Evolutionary conservation across 257 asterid genomes (phyloP), one percentile per base, ranked within the genome.

Genomic region (Jasminum sambac): DNA sequence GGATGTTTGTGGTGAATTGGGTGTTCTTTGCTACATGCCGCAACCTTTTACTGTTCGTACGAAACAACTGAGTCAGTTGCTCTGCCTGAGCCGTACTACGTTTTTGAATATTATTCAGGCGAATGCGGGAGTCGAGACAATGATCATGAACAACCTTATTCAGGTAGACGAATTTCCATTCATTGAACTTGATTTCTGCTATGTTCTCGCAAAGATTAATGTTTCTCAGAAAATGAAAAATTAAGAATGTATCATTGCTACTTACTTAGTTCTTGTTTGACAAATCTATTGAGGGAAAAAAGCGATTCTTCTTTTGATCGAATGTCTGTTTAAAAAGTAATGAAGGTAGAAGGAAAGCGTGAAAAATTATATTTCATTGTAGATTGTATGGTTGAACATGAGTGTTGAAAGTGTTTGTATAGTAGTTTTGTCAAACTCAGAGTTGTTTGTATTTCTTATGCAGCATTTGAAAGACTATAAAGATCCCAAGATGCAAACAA

Each of bases 21-120:
- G 93, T 5, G 93, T 86, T 62, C 92, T 91, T 57, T 89, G 97
- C 86, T 91, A 86, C 59, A 74, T 90, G 78, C 96, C 97, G 10
- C 96, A 87, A 60, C 83, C 82, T 13, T 84, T 88, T 63, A 89
- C 90, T 4, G 87, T 87, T 19, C 91, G 91, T 17, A 86, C 96
- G 4, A 91, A 86, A 79, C 84, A 91, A 66, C 64, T 88, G 79
- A 84, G 93, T 73, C 96, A 91, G 86, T 88, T 91, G 8, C 82
- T 91, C 42, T 80, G 97, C 24, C 82, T 91, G 84, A 85, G 81
- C 64, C 96, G 96, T 2, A 72, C 89, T 52, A 75, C 90, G 8
- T 77, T 91, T 64, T 69, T 91, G 76, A 91, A 87, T 63, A 83
- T 84, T 36, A 85, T 91, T 65, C 89, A 91, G 79, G 89, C 96